phyloP scores from a whole-genome alignment of 148 eudicot species.

The Silene conica region DNA sequence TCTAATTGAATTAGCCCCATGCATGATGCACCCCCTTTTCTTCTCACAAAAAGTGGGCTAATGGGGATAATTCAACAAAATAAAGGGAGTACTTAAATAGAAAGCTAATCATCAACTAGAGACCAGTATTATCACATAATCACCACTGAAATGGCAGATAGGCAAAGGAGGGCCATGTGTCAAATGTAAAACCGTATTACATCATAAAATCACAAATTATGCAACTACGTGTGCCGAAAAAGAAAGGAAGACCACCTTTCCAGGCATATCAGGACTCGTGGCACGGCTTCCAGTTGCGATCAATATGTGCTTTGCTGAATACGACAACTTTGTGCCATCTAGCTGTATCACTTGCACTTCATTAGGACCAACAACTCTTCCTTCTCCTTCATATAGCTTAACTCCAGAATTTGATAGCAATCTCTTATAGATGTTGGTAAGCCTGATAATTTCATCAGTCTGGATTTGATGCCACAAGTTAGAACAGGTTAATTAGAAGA shows the following conservation, averaged over 20 bases:
- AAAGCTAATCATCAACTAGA: not conserved
- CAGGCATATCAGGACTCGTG: slow-evolving; percentile 68
- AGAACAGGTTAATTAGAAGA: not conserved
- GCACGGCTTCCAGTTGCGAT: slow-evolving; percentile 96
- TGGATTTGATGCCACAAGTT: slow-evolving; percentile 28
- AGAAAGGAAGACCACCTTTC: slow-evolving; percentile 45
- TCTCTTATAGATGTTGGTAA: slow-evolving; percentile 80
- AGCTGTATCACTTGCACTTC: slow-evolving; percentile 86
- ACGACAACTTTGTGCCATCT: slow-evolving; percentile 84
- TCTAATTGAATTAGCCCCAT: no score
- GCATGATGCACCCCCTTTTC: no score
- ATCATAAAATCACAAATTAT: not conserved
- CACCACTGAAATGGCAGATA: not conserved
- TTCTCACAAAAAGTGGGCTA: no score
- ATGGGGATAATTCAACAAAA: no score
- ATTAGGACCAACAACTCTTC: slow-evolving; percentile 78
- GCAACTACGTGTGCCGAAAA: not conserved
- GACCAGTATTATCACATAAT: not conserved
- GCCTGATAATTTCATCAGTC: slow-evolving; percentile 84
- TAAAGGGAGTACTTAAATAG: not conserved
- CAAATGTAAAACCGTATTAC: not conserved
- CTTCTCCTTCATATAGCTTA: slow-evolving; percentile 94
- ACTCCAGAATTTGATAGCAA: slow-evolving; percentile 85
- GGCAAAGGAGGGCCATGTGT: not conserved
- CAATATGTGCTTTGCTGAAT: slow-evolving; percentile 86